Conservation (phyloP, 305 asterid species). For the Salvia sclarea region DNA sequence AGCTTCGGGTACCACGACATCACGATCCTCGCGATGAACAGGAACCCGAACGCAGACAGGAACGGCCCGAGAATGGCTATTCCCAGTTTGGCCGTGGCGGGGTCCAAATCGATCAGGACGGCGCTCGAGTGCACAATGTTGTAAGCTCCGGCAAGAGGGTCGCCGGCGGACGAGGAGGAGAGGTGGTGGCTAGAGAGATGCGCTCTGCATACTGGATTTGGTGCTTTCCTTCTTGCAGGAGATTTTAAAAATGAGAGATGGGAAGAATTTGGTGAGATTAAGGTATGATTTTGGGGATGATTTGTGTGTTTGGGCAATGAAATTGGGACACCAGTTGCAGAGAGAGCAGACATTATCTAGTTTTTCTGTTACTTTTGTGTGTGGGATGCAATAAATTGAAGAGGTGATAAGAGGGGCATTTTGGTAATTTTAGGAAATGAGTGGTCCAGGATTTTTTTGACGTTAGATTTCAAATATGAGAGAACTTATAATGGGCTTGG, state of each 20-base stretch:
- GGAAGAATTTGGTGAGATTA: constrained; percentile 1
- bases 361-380: background rate
- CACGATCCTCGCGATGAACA: constrained; percentile 70
- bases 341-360: constrained; percentile 38
- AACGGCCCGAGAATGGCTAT: constrained; percentile 65
- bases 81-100: constrained; percentile 60
- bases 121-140: constrained; percentile 2
- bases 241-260: constrained; percentile 3
- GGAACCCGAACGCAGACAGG: constrained; percentile 66
- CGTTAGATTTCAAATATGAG: background rate
- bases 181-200: constrained; percentile 25
- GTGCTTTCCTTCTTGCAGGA: background rate
- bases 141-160: constrained; percentile 3
- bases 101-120: constrained; percentile 66
- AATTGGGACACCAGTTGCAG: constrained; percentile 32
- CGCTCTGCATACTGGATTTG: constrained; percentile 15
- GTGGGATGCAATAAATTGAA: background rate
- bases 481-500: too few species aligned
- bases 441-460: constrained; percentile 20
- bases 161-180: constrained; percentile 23
- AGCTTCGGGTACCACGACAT: constrained; percentile 91
- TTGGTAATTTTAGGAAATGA: background rate
- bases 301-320: constrained; percentile 27
- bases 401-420: background rate
- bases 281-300: constrained; percentile 8